Evolutionary conservation across 345 rosid species (phyloP).

Genomic region (Pistacia integerrima): DNA sequence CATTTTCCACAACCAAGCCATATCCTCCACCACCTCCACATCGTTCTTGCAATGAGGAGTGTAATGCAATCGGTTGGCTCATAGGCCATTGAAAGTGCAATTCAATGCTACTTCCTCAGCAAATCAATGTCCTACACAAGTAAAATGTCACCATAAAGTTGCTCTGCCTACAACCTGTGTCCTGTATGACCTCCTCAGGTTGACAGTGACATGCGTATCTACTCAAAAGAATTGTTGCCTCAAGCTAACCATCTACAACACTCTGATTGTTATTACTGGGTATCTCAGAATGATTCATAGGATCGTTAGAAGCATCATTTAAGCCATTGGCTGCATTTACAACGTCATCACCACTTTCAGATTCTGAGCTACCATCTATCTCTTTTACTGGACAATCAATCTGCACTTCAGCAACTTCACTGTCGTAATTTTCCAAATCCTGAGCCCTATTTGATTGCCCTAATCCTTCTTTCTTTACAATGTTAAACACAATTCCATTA

Average conservation of each 20-base stretch:
- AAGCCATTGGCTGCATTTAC: neutral
- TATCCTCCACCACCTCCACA: no score
- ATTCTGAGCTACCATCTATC: slow-evolving; percentile 63
- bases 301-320: slow-evolving; percentile 11
- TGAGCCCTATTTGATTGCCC: slow-evolving; percentile 37
- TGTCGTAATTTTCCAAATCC: slow-evolving; percentile 36
- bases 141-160: neutral
- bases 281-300: neutral
- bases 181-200: slow-evolving; percentile 6
- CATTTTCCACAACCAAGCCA: neutral
- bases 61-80: neutral
- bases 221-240: neutral
- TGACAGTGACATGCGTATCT: neutral
- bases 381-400: slow-evolving; percentile 71
- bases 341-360: slow-evolving; percentile 55
- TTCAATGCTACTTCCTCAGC: neutral
- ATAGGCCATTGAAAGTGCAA: neutral
- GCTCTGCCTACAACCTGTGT: neutral
- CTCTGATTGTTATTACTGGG: slow-evolving; percentile 17
- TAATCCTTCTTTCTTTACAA: slow-evolving; percentile 68
- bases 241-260: slow-evolving; percentile 14
- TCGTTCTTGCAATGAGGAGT: neutral
- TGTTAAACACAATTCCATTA: slow-evolving; percentile 74
- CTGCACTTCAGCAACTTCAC: slow-evolving; percentile 66
- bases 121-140: neutral